Evolutionary conservation across 331 rosid species (phyloP).

Genomic region (Arachis monticola): DNA sequence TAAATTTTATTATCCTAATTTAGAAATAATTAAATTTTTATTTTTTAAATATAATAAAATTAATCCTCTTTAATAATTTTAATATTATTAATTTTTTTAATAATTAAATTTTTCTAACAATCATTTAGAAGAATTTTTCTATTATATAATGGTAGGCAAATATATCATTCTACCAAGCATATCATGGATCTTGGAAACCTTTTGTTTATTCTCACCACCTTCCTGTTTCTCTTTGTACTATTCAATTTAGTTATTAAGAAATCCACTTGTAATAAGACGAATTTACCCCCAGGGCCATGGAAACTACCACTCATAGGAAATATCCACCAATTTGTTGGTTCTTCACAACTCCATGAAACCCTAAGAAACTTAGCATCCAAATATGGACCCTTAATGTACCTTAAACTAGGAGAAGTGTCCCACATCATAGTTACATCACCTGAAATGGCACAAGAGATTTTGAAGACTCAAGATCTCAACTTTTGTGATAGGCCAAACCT

Average conservation of each 20-base stretch:
- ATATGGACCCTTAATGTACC: slow-evolving; percentile 38
- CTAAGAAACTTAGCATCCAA: background rate
- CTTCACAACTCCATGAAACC: slow-evolving; percentile 8
- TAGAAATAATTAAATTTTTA: too few relatives aligned
- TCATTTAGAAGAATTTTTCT: too few relatives aligned
- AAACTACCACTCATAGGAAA: slow-evolving; percentile 52
- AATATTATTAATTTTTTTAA: too few relatives aligned
- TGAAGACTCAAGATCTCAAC: slow-evolving; percentile 39
- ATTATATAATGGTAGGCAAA: too few relatives aligned
- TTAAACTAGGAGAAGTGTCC: slow-evolving; percentile 49
- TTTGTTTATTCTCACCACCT: background rate
- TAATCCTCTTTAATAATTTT: too few relatives aligned
- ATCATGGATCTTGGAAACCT: slow-evolving; percentile 4
- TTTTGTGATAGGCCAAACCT: too few relatives aligned
- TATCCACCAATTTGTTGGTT: slow-evolving; percentile 44
- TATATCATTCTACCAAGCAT: too few relatives aligned
- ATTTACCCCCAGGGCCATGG: slow-evolving; percentile 52
- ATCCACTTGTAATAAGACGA: background rate
- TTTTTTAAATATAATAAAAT: too few relatives aligned
- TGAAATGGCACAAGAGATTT: slow-evolving; percentile 36
- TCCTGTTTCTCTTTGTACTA: slow-evolving; percentile 25
- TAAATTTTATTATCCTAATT: too few relatives aligned
- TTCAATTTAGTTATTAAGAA: background rate
- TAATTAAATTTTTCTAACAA: too few relatives aligned
- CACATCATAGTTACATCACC: slow-evolving; percentile 33